phyloP scores from a whole-genome alignment of 441 rosid species.

The Croton laevigatus region DNA sequence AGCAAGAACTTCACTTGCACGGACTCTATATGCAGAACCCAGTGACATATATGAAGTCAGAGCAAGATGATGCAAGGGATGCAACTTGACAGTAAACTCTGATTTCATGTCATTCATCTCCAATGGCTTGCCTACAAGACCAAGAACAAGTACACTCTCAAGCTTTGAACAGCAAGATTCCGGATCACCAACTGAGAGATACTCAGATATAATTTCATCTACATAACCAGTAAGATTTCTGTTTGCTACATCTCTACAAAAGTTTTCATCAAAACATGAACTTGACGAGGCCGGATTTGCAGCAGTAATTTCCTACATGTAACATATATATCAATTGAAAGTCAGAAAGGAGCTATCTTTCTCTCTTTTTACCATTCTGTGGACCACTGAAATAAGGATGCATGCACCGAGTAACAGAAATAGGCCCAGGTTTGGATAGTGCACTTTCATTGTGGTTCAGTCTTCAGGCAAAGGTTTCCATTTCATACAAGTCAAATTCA shows the following conservation, averaged over 20 bases:
- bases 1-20: conserved; percentile 29
- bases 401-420: neutral
- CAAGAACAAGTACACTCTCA: conserved; percentile 45
- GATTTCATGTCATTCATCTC: conserved; percentile 20
- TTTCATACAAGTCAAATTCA: neutral
- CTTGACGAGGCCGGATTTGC: conserved; percentile 24
- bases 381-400: neutral
- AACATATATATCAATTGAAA: neutral
- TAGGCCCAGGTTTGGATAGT: neutral
- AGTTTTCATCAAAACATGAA: conserved; percentile 22
- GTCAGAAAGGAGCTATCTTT: neutral
- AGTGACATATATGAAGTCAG: conserved; percentile 56
- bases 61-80: conserved; percentile 59
- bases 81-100: conserved; percentile 36
- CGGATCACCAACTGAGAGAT: conserved; percentile 45
- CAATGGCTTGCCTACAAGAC: conserved; percentile 29
- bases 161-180: conserved; percentile 57
- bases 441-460: neutral
- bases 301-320: conserved; percentile 45
- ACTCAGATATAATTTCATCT: conserved; percentile 45
- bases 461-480: neutral
- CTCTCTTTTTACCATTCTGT: neutral
- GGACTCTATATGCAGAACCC: conserved; percentile 59
- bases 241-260: conserved; percentile 35
- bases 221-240: conserved; percentile 39